A percentile compares a stretch with the other conserved stretches of the same genome.
Conservation (phyloP, 805 yeast species). For the Candida awuae region DNA sequence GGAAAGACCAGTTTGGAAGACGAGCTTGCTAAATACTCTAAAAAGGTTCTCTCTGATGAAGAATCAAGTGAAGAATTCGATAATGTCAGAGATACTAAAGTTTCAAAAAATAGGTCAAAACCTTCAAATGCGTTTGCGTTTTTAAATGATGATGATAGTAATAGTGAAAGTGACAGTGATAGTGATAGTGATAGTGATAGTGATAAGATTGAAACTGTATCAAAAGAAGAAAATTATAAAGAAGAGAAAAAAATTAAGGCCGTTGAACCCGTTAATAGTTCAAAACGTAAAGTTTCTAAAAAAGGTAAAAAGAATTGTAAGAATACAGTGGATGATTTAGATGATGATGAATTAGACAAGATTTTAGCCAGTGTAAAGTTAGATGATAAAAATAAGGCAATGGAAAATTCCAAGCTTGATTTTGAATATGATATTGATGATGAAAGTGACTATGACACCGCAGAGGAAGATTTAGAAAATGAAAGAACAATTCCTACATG, state of each 20-base stretch:
- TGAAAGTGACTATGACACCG: slow-evolving; percentile 27
- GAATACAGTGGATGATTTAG: slow-evolving; percentile 20
- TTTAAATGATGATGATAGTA: slow-evolving; percentile 29
- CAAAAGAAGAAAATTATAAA: too few species aligned
- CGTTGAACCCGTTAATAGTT: too few species aligned
- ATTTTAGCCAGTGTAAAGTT: too few species aligned
- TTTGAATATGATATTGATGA: too few species aligned
- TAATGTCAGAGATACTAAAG: slow-evolving; percentile 17
- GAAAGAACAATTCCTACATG: slow-evolving; percentile 21
- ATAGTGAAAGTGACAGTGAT: too few species aligned
- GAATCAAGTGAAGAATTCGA: slow-evolving; percentile 15
- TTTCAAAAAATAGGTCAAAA: not conserved
- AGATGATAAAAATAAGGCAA: too few species aligned
- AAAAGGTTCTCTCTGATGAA: not conserved
- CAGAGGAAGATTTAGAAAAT: slow-evolving; percentile 23
- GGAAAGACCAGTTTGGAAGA: slow-evolving; percentile 28
- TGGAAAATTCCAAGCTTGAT: too few species aligned
- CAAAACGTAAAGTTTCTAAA: too few species aligned
- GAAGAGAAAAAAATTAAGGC: too few species aligned
- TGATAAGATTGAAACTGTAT: too few species aligned
- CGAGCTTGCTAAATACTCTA: slow-evolving; percentile 17
- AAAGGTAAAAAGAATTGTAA: too few species aligned
- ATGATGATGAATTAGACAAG: slow-evolving; percentile 4
- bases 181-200: too few species aligned
- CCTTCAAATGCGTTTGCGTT: slow-evolving; percentile 37